phyloP scores from a whole-genome alignment of 2,329 filamentous ascomycete genomes.

The Xylariaceae sp. region DNA sequence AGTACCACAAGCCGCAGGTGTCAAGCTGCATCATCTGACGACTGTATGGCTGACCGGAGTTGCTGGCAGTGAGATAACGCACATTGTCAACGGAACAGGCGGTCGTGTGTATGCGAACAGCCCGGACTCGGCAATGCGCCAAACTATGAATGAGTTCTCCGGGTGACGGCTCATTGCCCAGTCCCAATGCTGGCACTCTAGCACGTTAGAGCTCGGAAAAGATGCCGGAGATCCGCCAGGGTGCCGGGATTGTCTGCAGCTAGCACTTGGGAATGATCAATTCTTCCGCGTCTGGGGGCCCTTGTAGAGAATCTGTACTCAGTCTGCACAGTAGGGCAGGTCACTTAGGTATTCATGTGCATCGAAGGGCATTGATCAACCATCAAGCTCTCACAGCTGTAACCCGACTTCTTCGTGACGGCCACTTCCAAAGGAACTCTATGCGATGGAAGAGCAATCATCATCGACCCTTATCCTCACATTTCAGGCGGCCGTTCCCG shows the following conservation, averaged over 20 bases:
- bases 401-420: too few relatives aligned
- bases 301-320: neutral
- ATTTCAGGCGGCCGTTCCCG: too few relatives aligned
- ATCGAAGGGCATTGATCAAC: too few relatives aligned
- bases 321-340: neutral
- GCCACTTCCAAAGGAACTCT: too few relatives aligned
- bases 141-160: conserved; percentile 24
- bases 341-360: neutral
- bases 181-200: neutral
- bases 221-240: neutral
- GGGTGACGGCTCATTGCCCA: neutral
- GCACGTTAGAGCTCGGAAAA: too few relatives aligned
- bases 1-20: conserved; percentile 19
- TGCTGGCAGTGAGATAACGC: conserved; percentile 27
- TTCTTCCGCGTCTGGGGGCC: neutral
- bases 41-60: conserved; percentile 28
- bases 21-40: conserved; percentile 27
- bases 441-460: too few relatives aligned
- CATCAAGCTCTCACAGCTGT: too few relatives aligned
- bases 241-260: neutral
- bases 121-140: conserved; percentile 28
- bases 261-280: neutral
- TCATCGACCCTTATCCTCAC: too few relatives aligned
- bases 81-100: conserved; percentile 27
- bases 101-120: conserved; percentile 24